phyloP scores from a whole-genome alignment of 2,329 filamentous ascomycete genomes.

The Aphanocladium album region DNA sequence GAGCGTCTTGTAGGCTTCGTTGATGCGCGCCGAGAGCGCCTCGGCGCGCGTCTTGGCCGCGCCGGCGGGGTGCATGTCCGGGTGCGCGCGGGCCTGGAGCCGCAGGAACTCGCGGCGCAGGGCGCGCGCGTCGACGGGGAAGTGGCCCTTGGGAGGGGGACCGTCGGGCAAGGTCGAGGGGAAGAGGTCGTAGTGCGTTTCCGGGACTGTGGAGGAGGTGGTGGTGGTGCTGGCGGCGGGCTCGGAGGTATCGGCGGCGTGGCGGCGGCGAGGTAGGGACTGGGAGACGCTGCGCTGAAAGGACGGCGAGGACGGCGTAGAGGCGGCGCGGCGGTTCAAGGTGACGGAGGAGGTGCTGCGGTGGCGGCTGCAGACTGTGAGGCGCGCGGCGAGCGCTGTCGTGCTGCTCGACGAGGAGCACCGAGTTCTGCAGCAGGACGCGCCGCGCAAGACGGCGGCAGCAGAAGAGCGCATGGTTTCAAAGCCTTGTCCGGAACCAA shows the following conservation, averaged over 20 bases:
- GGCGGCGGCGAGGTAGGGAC: conserved; percentile 14
- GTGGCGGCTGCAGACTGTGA: neutral
- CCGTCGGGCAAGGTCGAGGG: conserved; percentile 70
- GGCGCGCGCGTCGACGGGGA: conserved; percentile 63
- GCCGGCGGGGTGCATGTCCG: conserved; percentile 56
- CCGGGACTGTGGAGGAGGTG: conserved; percentile 10
- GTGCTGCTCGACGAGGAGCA: neutral
- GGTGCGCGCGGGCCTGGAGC: conserved; percentile 73
- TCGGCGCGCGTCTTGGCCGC: conserved; percentile 59
- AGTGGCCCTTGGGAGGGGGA: conserved; percentile 71
- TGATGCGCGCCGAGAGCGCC: conserved; percentile 75
- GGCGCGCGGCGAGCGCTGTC: neutral
- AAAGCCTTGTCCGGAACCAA: too few relatives aligned
- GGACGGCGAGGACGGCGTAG: neutral
- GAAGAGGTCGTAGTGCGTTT: conserved; percentile 80
- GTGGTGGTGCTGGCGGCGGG: conserved; percentile 11
- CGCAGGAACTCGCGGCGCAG: conserved; percentile 82
- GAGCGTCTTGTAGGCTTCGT: conserved; percentile 87
- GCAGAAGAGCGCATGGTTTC: neutral
- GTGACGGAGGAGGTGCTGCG: neutral
- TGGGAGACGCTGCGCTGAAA: neutral
- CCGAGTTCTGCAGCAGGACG: neutral
- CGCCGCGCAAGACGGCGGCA: neutral
- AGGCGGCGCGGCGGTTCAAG: too few relatives aligned
- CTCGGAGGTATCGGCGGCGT: conserved; percentile 11